Percentiles rank a stretch among this genome's conserved stretches.
Conservation (phyloP, 495 filamentous ascomycete genomes). For the Platismatia glauca region DNA sequence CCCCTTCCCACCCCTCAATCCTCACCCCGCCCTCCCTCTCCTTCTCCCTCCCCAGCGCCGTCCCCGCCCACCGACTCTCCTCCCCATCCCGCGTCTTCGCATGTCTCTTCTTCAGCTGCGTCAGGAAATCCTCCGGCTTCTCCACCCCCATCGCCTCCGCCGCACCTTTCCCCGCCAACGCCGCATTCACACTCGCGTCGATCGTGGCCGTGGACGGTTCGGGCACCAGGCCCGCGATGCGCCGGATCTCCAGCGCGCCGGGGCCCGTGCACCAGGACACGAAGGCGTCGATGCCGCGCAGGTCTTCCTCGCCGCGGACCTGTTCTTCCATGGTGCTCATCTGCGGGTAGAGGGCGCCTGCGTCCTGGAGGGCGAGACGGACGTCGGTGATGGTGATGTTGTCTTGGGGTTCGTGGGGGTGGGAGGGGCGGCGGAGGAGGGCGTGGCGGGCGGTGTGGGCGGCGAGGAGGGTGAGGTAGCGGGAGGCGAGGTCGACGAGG, state of each 20-base stretch:
- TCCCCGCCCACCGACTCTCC: slow-evolving; percentile 71
- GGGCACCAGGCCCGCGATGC: slow-evolving; percentile 50
- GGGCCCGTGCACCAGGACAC: slow-evolving; percentile 63
- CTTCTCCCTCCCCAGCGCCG: slow-evolving; percentile 59
- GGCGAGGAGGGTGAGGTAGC: slow-evolving; percentile 63
- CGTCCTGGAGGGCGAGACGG: slow-evolving; percentile 70
- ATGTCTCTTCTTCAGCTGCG: slow-evolving; percentile 72
- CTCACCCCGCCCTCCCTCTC: slow-evolving; percentile 53
- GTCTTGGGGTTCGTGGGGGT: neutral
- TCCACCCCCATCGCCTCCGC: slow-evolving; percentile 32
- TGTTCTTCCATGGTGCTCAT: slow-evolving; percentile 48
- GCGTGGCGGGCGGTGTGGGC: slow-evolving; percentile 54
- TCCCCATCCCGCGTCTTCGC: slow-evolving; percentile 60
- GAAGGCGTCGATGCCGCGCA: slow-evolving; percentile 62
- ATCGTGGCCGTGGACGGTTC: slow-evolving; percentile 25
- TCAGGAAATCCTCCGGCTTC: slow-evolving; percentile 55
- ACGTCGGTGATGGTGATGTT: slow-evolving; percentile 57
- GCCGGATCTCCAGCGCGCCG: slow-evolving; percentile 60
- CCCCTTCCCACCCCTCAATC: slow-evolving; percentile 59
- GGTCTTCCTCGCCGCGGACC: slow-evolving; percentile 57
- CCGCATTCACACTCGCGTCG: neutral
- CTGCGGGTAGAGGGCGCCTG: slow-evolving; percentile 58
- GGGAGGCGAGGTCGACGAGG: slow-evolving; percentile 62
- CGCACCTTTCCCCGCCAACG: neutral
- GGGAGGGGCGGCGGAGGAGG: slow-evolving; percentile 17